Evolutionary conservation across 2,329 filamentous ascomycete species (phyloP).

Genomic region (Calonectria pauciramosa): DNA sequence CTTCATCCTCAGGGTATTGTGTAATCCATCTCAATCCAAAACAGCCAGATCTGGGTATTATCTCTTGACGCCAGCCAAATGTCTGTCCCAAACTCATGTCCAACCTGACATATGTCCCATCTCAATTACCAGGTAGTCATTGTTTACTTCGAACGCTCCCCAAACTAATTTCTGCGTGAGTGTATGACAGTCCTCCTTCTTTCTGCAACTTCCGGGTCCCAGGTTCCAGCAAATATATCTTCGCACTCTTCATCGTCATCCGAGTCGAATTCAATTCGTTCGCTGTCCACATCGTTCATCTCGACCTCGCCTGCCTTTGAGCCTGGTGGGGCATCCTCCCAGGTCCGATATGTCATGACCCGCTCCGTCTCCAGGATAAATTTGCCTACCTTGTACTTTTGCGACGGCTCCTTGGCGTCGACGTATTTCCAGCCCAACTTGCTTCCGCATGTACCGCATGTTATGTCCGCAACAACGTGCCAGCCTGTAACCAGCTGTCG

Average conservation of each 20-base stretch:
- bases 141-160: slow-evolving; percentile 14
- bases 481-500: slow-evolving; percentile 73
- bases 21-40: slow-evolving; percentile 16
- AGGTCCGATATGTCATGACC: slow-evolving; percentile 65
- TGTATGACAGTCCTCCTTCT: slow-evolving; percentile 59
- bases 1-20: slow-evolving; percentile 38
- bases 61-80: slow-evolving; percentile 38
- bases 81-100: slow-evolving; percentile 17
- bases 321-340: slow-evolving; percentile 56
- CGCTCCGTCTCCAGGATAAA: slow-evolving; percentile 75
- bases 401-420: slow-evolving; percentile 69
- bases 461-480: slow-evolving; percentile 75
- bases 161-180: slow-evolving; percentile 42
- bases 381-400: slow-evolving; percentile 78
- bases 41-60: slow-evolving; percentile 22
- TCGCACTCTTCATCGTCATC: slow-evolving; percentile 77
- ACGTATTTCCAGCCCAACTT: slow-evolving; percentile 79
- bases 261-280: slow-evolving; percentile 69
- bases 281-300: slow-evolving; percentile 29
- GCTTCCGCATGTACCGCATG: slow-evolving; percentile 66
- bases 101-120: not conserved
- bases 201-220: slow-evolving; percentile 68
- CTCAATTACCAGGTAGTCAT: not conserved
- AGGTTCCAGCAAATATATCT: slow-evolving; percentile 73
- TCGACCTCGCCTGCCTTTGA: slow-evolving; percentile 15